Conservation (phyloP, 2,329 filamentous ascomycete species). For the Cadophora sp. region DNA sequence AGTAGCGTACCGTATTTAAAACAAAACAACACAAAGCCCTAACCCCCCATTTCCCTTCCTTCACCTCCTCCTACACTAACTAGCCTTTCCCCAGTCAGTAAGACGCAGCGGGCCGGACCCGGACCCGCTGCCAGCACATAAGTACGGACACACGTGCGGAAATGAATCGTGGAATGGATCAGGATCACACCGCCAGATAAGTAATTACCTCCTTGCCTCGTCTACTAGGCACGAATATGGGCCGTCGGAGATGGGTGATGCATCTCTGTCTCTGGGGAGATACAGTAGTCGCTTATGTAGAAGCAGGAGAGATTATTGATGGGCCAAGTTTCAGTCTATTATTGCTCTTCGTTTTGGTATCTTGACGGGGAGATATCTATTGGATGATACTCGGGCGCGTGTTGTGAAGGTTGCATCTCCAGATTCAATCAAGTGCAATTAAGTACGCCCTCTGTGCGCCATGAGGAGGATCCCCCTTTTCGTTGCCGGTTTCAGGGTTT, state of each 20-base stretch:
- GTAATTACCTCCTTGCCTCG: too few species aligned
- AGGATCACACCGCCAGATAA: conserved; percentile 15
- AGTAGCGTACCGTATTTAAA: too few species aligned
- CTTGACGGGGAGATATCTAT: too few species aligned
- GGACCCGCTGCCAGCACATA: conserved; percentile 9
- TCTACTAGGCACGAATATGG: too few species aligned
- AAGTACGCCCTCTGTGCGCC: background rate
- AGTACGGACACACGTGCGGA: conserved; percentile 17
- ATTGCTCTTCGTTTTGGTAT: background rate
- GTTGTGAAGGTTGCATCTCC: background rate
- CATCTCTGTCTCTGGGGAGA: background rate
- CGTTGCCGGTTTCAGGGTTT: conserved; percentile 4
- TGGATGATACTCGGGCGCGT: background rate
- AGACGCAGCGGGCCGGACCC: conserved; percentile 14
- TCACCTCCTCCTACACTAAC: too few species aligned
- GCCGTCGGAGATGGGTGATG: conserved; percentile 1
- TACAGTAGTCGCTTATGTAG: background rate
- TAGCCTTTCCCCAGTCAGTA: conserved; percentile 1
- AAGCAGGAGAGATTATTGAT: background rate
- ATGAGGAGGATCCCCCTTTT: conserved; percentile 6
- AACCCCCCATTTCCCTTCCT: background rate
- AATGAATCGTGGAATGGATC: too few species aligned
- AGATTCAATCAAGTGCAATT: conserved; percentile 5
- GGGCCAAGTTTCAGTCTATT: conserved; percentile 1
- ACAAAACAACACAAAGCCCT: background rate